Evolutionary conservation across 1,284 basidiomycete genomes (phyloP), one percentile per base, ranked within the genome.

Genomic region (Mycosarcoma maydis): DNA sequence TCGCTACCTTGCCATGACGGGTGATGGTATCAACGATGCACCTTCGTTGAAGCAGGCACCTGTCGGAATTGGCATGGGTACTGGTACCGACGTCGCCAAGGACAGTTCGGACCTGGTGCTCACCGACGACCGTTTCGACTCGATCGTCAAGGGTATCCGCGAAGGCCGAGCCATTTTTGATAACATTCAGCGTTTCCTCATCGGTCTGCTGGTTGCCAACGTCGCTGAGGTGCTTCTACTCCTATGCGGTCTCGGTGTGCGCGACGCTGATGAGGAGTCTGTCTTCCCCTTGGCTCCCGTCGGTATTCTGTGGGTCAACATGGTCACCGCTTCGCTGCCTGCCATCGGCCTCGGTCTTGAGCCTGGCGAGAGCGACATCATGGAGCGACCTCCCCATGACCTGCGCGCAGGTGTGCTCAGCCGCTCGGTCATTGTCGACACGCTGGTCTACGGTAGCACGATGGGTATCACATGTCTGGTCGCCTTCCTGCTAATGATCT

Each of bases 61-160:
- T 16, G 72, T 81, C 46, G 80, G 80, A 43, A 87, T 90, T 65
- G 88, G 87, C 10, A 90, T 90, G 89, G 89, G 89, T 32, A 86
- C 85, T 6, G 89, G 89, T n/a, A 87, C 86, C 7, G 89, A 90
- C 70, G 88, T 90, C 24, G 89, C 89, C 34, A 87, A 87, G 75
- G 86, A 85, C 48, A 67, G 64, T 27, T 76, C 80, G n/a, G 80
- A 82, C 34, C 68, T 82, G 17, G 66, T 82, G 20, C 61, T 82
- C 7, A 73, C 71, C 16, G 77, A 79, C 46, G 77, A 79, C 55
- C 48, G 67, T 14, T 79, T 78, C 46, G 72, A 67, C 43, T 69
- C 65, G 30, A 77, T 79, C 50, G 71, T 75, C 50, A 68, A 67
- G 44, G 77, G 72, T 46, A 70, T 79, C 43, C 48, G 54, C 30